Evolutionary conservation across 768 basidiomycete genomes (phyloP), one percentile per base, ranked within the genome.

Genomic region (Amylocystis lapponica): DNA sequence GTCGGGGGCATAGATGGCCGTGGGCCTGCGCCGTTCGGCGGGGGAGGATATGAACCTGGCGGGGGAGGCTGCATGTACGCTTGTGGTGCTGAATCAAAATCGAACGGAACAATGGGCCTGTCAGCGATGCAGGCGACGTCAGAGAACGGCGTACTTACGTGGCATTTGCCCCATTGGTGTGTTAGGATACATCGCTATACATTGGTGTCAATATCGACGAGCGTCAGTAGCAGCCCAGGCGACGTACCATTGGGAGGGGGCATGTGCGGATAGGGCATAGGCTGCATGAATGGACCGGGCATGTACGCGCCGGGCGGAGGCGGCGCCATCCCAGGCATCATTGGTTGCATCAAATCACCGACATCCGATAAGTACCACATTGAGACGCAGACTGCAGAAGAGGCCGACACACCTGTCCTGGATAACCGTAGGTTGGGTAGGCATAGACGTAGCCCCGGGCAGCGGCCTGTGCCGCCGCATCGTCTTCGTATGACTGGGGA

Each of bases 1-100:
- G 88, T 90, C 8, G 89, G 86, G n/a, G 89, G 89, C 84, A 91
- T 88, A 13, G 88, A 89, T 20, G 85, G 88, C 48, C 88, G 78
- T 14, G 82, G 86, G 29, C 76, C 86, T 25, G 77, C 78, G 35
- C 84, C 84, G 53, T 86, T 88, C 19, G 88, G 85, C 37, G 82
- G 83, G 3, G 81, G 77, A 13, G 84, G 85, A 53, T 86, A 88
- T 46, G 81, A 71, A 41, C 84, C 83, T 39, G 83, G 84, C 4
- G 82, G 85, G 4, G 81, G 86, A 79, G 17, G 76, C 30, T 68
- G 81, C 86, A 91, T 89, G 59, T 90, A 92, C 36, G 74, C 76
- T 76, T 80, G 79, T 16, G 83, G 81, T 26, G 78, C 80, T 82
- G 52, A 7, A 44, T 4, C 47, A 34, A 27, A 19, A 22, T 17